Conservation (phyloP, 495 filamentous ascomycete species). For the Gamarada debralockiae region DNA sequence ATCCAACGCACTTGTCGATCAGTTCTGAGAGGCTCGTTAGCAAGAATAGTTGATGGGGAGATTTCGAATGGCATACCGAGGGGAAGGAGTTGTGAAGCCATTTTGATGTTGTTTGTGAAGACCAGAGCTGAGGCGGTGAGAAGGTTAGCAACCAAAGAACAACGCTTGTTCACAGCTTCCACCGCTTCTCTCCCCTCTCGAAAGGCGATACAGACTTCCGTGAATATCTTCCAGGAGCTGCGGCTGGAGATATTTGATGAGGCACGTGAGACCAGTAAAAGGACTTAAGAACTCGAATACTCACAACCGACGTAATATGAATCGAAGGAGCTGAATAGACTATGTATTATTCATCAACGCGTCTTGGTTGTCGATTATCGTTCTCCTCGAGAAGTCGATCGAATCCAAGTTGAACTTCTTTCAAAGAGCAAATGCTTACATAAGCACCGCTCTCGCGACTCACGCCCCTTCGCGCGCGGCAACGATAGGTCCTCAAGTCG, state of each 20-base stretch:
- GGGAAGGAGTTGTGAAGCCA: conserved; percentile 80
- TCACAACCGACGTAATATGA: too few relatives aligned
- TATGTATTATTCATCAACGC: conserved; percentile 2
- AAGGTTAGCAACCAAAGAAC: neutral
- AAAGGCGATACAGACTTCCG: neutral
- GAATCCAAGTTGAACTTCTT: too few relatives aligned
- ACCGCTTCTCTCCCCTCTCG: neutral
- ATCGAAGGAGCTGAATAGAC: too few relatives aligned
- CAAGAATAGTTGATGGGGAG: conserved; percentile 18
- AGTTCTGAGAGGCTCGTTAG: conserved; percentile 59
- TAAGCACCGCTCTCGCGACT: neutral
- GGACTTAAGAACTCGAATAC: too few relatives aligned
- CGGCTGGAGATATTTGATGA: too few relatives aligned
- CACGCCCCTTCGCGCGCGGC: neutral
- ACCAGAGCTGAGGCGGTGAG: neutral
- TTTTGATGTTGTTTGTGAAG: conserved; percentile 26
- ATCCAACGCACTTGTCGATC: conserved; percentile 98
- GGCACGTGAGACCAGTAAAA: too few relatives aligned
- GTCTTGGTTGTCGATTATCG: neutral
- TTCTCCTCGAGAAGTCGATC: neutral
- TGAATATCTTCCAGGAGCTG: neutral
- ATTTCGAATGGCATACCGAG: conserved; percentile 48
- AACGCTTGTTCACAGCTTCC: too few relatives aligned
- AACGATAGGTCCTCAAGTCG: conserved; percentile 12
- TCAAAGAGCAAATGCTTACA: too few relatives aligned